Evolutionary conservation across 352 stramenopile species (phyloP), one percentile per base, ranked within the genome.

Genomic region (Globisporangium alternatum): DNA sequence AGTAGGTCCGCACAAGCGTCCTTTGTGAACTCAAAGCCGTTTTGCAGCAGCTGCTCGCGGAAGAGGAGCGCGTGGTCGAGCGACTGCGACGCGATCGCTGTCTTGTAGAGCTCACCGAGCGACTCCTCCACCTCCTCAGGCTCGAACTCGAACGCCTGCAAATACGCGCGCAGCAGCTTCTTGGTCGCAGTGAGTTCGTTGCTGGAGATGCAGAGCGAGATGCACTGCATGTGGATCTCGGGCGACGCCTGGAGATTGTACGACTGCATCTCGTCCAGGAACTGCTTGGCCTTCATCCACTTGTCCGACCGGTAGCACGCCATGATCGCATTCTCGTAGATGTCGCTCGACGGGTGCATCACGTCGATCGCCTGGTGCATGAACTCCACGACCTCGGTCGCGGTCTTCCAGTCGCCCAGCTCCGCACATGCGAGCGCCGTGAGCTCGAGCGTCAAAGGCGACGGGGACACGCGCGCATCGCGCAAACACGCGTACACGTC

Each of bases 291-390:
- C 66, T 75, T 78, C 69, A 89, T 89, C 83, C 83, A 92, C 62
- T 90, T 88, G 45, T 74, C 65, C 1, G 65, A 81, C 48, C 54
- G 62, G 58, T 78, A 68, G 64, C 81, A 89, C 30, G 83, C 77
- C 1, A 51, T 55, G 53, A 92, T 72, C n/a, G 78, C 83, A 66
- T 92, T 83, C 64, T 92, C 83, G 55, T 90, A 92, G 30, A 92
- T 84, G 56, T 77, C 70, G 30, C 75, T 54, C 37, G 79, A 90
- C 52, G 83, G 78, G 31, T 86, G 74, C 83, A 90, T 92, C 48
- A 88, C 69, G 28, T 92, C 81, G 37, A 85, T 67, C 41, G 76
- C 80, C 44, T 77, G 30, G 58, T 89, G 81, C 83, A 93, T 93
- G 58, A 76, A 81, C 6, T 85, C 81, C 51, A 93, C 70, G 41